Conservation (phyloP, 495 filamentous ascomycete genomes). For the Hyaloscypha bicolor region DNA sequence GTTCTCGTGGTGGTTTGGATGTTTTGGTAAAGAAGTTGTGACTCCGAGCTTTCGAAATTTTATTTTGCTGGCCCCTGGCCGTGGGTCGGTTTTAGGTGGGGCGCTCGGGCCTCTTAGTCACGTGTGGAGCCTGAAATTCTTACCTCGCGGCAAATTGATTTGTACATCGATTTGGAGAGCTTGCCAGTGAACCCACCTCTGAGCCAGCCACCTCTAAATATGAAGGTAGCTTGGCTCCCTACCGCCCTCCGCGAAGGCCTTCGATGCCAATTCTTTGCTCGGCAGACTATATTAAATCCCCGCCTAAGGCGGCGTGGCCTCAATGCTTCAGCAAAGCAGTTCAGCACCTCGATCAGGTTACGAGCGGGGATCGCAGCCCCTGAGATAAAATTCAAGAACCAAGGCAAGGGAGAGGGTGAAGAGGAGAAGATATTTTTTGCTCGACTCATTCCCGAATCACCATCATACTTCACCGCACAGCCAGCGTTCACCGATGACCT, state of each 20-base stretch:
- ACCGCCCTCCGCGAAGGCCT: slow-evolving; percentile 23
- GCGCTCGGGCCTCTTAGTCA: slow-evolving; percentile 5
- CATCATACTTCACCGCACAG: slow-evolving; percentile 89
- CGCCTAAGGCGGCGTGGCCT: slow-evolving; percentile 6
- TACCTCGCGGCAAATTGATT: neutral
- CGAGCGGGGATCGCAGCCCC: slow-evolving; percentile 28
- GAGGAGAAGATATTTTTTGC: slow-evolving; percentile 38
- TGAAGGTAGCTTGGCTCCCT: slow-evolving; percentile 32
- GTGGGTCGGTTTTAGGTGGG: neutral
- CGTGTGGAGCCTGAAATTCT: neutral
- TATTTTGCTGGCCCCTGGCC: too few species aligned
- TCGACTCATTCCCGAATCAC: slow-evolving; percentile 79
- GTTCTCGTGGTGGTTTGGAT: slow-evolving; percentile 62
- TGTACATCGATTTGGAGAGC: neutral
- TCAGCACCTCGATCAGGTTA: slow-evolving; percentile 24
- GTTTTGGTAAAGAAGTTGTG: slow-evolving; percentile 30
- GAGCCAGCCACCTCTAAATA: slow-evolving; percentile 16
- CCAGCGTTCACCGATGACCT: slow-evolving; percentile 85
- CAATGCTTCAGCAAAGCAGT: slow-evolving; percentile 11
- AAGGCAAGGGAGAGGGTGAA: slow-evolving; percentile 11
- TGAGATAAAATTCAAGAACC: slow-evolving; percentile 26
- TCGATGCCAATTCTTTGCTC: slow-evolving; percentile 17
- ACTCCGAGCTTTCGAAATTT: neutral
- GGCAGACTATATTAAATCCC: slow-evolving; percentile 4
- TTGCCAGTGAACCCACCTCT: neutral